Evolutionary conservation across 2,329 filamentous ascomycete species (phyloP).

Genomic region (Trichothecium roseum): DNA sequence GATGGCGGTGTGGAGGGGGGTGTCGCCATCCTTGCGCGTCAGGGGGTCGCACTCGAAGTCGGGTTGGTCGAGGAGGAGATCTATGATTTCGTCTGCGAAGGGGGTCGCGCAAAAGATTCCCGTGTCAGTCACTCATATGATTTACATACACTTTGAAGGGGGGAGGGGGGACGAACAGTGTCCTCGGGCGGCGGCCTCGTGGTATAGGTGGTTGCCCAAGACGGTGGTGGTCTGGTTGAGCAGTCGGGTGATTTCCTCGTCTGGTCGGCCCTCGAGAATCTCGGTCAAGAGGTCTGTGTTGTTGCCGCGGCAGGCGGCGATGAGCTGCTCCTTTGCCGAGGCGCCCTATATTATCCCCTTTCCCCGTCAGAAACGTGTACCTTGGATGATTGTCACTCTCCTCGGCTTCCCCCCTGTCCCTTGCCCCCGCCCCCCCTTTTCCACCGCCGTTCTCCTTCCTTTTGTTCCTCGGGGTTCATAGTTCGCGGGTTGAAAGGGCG

Average conservation of each 20-base stretch:
- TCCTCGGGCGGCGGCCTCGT: conserved; percentile 77
- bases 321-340: conserved; percentile 70
- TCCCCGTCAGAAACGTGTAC: no score
- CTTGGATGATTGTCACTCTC: conserved; percentile 29
- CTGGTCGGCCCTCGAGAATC: conserved; percentile 52
- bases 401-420: no score
- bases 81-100: conserved; percentile 63
- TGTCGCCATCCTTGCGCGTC: conserved; percentile 62
- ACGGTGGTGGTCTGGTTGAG: conserved; percentile 81
- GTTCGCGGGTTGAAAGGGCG: no score
- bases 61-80: conserved; percentile 72
- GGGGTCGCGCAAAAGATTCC: no score
- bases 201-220: conserved; percentile 80
- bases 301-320: conserved; percentile 89
- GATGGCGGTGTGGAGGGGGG: conserved; percentile 69
- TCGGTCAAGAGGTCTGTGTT: conserved; percentile 78
- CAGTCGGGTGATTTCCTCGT: conserved; percentile 59
- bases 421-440: no score
- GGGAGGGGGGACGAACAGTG: conserved; percentile 55
- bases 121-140: neutral
- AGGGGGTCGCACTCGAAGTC: conserved; percentile 76
- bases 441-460: no score
- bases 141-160: neutral
- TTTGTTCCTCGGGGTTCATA: no score
- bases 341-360: no score